phyloP scores from a whole-genome alignment of 768 basidiomycete species.

The Leccinum disarticulatum region DNA sequence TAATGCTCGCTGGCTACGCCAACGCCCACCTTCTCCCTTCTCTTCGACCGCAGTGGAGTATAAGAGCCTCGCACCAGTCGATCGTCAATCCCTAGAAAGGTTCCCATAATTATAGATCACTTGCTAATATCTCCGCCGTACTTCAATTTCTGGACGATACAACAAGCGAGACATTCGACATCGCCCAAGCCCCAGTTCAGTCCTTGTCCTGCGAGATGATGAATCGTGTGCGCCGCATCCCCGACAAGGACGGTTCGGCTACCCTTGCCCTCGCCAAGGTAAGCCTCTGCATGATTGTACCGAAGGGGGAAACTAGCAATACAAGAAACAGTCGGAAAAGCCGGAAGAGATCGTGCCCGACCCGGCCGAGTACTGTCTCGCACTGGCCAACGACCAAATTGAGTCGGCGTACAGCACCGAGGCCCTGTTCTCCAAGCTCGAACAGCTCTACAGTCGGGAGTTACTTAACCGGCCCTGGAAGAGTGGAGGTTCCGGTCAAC shows the following conservation, averaged over 20 bases:
- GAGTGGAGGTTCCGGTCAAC: no score
- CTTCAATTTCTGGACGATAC: conserved; percentile 55
- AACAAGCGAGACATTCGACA: conserved; percentile 66
- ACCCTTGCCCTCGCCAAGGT: conserved; percentile 70
- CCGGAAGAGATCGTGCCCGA: no score
- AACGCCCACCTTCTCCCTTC: no score
- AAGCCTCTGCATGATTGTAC: conserved; percentile 82
- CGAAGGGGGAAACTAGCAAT: conserved; percentile 89
- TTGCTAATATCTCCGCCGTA: conserved; percentile 83
- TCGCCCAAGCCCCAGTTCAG: conserved; percentile 93
- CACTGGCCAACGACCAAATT: no score
- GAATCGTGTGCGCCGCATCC: conserved; percentile 93
- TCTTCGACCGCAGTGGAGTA: conserved; percentile 69
- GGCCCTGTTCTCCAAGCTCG: no score
- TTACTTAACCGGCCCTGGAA: no score
- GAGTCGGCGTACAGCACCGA: no score
- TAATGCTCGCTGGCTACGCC: conserved; percentile 82
- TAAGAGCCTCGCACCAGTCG: conserved; percentile 53
- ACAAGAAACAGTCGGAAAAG: no score
- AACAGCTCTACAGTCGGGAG: no score
- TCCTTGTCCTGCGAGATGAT: conserved; percentile 95
- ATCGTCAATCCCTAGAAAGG: not conserved
- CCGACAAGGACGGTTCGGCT: conserved; percentile 85
- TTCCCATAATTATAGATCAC: conserved; percentile 18
- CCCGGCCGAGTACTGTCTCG: no score